Evolutionary conservation across 805 yeast genomes (phyloP).

Genomic region (Priceomyces haplophilus): DNA sequence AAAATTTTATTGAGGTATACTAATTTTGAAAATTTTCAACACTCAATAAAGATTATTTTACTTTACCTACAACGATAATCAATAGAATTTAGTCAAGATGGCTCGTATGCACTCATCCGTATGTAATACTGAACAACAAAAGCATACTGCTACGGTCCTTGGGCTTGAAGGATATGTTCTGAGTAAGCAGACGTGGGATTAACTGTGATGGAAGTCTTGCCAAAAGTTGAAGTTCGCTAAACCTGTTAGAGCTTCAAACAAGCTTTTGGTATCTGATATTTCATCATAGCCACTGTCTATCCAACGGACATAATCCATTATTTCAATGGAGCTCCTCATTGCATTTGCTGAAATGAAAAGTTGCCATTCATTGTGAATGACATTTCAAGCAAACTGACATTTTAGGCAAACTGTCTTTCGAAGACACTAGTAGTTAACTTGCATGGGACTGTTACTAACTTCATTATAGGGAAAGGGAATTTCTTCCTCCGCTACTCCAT

Average conservation of each 20-base stretch:
- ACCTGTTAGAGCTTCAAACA: slow-evolving; percentile 11
- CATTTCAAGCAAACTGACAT: no score
- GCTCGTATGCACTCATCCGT: slow-evolving; percentile 99
- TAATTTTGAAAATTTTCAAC: slow-evolving; percentile 1
- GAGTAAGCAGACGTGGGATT: background rate
- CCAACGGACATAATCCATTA: background rate
- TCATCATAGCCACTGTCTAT: slow-evolving; percentile 1
- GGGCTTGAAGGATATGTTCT: background rate
- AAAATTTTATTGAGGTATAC: background rate
- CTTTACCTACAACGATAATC: slow-evolving; percentile 1
- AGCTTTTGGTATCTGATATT: slow-evolving; percentile 25
- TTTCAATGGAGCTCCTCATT: background rate
- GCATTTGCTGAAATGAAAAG: background rate
- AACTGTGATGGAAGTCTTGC: slow-evolving; percentile 20
- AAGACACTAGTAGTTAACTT: background rate
- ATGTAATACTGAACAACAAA: slow-evolving; percentile 45
- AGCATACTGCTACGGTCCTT: background rate
- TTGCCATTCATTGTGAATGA: no score
- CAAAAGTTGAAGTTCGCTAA: slow-evolving; percentile 21
- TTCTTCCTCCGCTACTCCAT: slow-evolving; percentile 97
- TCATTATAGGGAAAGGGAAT: slow-evolving; percentile 91
- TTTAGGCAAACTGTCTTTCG: no score
- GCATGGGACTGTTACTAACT: slow-evolving; percentile 37
- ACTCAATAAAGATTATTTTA: background rate
- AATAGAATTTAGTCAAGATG: slow-evolving; percentile 66